Conservation (phyloP, 441 rosid species). For the Gossypium armourianum region DNA sequence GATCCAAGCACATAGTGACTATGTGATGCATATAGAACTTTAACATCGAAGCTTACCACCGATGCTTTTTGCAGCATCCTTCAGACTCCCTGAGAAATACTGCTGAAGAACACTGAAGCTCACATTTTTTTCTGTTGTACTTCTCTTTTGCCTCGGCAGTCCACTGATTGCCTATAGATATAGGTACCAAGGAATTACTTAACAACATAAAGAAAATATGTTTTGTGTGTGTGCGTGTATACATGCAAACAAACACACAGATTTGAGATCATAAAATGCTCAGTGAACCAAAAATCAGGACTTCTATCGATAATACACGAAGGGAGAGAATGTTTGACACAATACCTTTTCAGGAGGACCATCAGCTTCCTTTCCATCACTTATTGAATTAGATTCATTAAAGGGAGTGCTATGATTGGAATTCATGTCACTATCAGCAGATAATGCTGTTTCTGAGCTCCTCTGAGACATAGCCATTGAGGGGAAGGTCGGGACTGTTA, state of each 20-base stretch:
- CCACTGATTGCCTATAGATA: not conserved
- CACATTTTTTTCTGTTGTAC: slow-evolving; percentile 1
- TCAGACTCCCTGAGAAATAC: not conserved
- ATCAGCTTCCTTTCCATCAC: slow-evolving; percentile 28
- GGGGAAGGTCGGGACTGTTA: slow-evolving; percentile 23
- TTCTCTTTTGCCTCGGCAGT: not conserved
- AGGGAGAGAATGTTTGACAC: slow-evolving; percentile 4
- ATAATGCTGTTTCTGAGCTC: slow-evolving; percentile 29
- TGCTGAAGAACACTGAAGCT: slow-evolving; percentile 4
- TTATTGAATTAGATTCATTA: slow-evolving; percentile 25
- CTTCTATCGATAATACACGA: not conserved
- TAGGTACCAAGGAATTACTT: not conserved
- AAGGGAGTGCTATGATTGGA: slow-evolving; percentile 23
- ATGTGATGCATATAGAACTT: slow-evolving; percentile 12
- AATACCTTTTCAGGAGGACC: slow-evolving; percentile 42
- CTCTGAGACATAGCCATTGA: slow-evolving; percentile 21
- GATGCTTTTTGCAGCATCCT: not conserved
- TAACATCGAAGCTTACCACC: not conserved
- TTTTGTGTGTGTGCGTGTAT: not conserved
- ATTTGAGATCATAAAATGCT: not conserved
- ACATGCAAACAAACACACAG: not conserved
- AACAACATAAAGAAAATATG: not conserved
- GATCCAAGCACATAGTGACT: not conserved
- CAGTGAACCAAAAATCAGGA: not conserved
- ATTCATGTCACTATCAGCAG: slow-evolving; percentile 26